phyloP scores from a whole-genome alignment of 768 basidiomycete genomes.

The Lactarius indigo region DNA sequence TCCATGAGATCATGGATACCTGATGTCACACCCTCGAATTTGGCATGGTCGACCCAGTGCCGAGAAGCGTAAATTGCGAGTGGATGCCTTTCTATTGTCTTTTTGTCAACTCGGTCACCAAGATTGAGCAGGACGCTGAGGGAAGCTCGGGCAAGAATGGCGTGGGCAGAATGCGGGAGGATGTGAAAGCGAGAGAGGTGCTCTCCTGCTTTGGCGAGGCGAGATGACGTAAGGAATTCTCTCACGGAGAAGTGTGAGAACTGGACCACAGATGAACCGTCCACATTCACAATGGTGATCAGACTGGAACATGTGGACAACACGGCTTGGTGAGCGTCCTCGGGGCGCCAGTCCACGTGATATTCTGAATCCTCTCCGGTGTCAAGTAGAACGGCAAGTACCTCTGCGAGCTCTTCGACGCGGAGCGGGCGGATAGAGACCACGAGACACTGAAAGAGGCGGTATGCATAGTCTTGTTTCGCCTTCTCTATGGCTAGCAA shows the following conservation, averaged over 20 bases:
- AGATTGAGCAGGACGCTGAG: not conserved
- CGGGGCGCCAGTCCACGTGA: not conserved
- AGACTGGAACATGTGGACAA: not conserved
- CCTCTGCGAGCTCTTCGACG: slow-evolving; percentile 12
- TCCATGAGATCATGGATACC: not conserved
- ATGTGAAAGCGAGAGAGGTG: not conserved
- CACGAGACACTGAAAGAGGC: not conserved
- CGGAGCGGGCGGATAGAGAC: slow-evolving; percentile 3
- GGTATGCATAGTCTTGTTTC: not conserved
- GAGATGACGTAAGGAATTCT: not conserved
- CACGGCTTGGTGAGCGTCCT: not conserved
- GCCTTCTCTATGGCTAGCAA: slow-evolving; percentile 6
- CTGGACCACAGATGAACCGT: not conserved
- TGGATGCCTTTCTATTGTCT: not conserved
- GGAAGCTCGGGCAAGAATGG: not conserved
- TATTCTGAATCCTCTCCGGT: not conserved
- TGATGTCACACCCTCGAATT: not conserved
- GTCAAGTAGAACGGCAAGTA: slow-evolving; percentile 5
- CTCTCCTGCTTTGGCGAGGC: not conserved
- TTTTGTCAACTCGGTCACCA: not conserved
- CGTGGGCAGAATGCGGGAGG: not conserved
- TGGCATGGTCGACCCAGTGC: not conserved
- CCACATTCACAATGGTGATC: not conserved
- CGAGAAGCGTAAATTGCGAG: not conserved
- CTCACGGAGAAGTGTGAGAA: not conserved